These are phyloP conservation scores for Santalum album DNA, from an alignment of 164 flowering plant species.

Conservation along the genomic window DNA sequence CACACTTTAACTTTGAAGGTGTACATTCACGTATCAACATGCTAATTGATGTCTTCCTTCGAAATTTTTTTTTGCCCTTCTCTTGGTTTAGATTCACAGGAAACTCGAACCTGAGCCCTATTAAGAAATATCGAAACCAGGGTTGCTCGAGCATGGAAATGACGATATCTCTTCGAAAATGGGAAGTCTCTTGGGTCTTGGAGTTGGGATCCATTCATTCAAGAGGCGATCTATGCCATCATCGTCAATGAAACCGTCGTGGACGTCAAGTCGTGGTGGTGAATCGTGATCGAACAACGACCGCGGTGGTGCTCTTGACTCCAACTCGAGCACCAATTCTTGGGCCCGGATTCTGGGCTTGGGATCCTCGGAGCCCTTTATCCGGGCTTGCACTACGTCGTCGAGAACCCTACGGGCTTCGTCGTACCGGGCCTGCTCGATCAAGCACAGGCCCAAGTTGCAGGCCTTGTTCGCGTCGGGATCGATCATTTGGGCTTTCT, in stretches of 20 bases:
- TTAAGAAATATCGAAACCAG: no score
- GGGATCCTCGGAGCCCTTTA: background rate
- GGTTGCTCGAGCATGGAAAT: background rate
- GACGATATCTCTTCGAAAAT: background rate
- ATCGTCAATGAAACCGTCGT: background rate
- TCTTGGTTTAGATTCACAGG: no score
- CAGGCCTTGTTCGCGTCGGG: slow-evolving; percentile 1
- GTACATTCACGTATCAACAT: no score
- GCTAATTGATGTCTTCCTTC: no score
- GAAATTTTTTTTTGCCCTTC: no score
- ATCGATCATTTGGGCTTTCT: slow-evolving; percentile 3
- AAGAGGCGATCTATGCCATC: background rate
- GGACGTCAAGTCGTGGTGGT: background rate
- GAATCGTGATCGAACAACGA: background rate
- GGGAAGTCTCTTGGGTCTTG: background rate
- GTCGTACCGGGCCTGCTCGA: background rate
- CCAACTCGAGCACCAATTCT: background rate
- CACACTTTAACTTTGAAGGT: no score
- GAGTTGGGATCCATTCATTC: background rate
- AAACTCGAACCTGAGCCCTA: no score
- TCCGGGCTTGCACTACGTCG: background rate
- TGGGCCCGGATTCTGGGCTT: background rate
- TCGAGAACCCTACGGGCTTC: background rate
- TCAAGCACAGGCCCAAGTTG: background rate
- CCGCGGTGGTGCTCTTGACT: background rate